Percentiles rank a stretch among this genome's conserved stretches.
Evolutionary conservation across 257 asterid genomes (phyloP).

Genomic region (Jaltomata sinuosa): DNA sequence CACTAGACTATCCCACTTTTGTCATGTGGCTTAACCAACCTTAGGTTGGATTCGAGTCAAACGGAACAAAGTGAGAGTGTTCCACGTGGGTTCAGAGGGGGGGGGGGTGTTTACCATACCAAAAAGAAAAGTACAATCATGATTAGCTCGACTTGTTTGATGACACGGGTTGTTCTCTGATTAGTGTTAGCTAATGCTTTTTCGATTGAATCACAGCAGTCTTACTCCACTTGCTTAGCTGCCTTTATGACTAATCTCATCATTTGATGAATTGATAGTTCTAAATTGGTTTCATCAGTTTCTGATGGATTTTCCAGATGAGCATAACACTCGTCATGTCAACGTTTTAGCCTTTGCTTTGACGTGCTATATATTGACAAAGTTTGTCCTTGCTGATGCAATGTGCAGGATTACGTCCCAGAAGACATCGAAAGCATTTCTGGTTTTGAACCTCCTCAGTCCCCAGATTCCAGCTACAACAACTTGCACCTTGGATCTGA

Average conservation of each 20-base stretch:
- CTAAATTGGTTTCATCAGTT: neutral
- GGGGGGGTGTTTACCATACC: neutral
- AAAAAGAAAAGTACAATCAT: neutral
- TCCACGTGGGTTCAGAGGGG: neutral
- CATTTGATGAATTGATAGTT: neutral
- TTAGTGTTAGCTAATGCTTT: neutral
- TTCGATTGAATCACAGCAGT: neutral
- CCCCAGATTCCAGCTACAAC: conserved; percentile 89
- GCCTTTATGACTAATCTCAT: neutral
- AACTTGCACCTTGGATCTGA: conserved; percentile 52
- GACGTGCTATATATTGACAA: neutral
- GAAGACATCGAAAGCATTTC: conserved; percentile 84
- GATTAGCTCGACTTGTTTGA: neutral
- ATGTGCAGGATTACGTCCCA: conserved; percentile 77
- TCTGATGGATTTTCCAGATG: neutral
- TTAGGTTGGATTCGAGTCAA: neutral
- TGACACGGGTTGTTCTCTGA: neutral
- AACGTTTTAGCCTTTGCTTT: neutral
- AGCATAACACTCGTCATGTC: neutral
- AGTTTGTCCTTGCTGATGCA: neutral
- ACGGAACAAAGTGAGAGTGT: neutral
- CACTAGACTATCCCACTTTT: neutral
- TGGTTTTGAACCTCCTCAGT: conserved; percentile 91
- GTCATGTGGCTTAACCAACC: neutral
- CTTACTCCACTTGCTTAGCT: neutral